Conservation (phyloP, 768 basidiomycete genomes). For the Agrocybe pediades region DNA sequence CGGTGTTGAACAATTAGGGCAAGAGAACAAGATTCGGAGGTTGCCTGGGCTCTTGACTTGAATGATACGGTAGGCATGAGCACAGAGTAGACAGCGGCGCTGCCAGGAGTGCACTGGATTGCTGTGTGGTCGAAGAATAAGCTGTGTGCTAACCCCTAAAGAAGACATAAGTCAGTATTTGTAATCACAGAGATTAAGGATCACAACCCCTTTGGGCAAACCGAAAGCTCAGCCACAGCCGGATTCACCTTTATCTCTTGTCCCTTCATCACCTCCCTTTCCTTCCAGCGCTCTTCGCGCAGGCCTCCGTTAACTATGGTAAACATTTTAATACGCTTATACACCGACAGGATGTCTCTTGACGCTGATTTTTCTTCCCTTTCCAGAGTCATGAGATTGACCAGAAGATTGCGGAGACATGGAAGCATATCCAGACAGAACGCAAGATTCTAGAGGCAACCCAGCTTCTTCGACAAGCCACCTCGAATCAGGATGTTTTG, state of each 20-base stretch:
- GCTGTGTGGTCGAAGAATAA: not conserved
- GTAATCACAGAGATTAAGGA: constrained; percentile 9
- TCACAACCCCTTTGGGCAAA: constrained; percentile 27
- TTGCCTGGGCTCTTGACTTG: constrained; percentile 43
- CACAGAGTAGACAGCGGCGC: not conserved
- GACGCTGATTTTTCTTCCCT: constrained; percentile 7
- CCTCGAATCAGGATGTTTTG: constrained; percentile 84
- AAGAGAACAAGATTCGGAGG: constrained; percentile 44
- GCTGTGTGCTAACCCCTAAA: not conserved
- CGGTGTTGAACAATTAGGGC: constrained; percentile 48
- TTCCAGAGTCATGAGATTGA: constrained; percentile 69
- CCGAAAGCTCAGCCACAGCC: constrained; percentile 26
- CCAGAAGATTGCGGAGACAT: constrained; percentile 91
- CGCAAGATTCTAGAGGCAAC: constrained; percentile 90
- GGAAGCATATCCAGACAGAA: constrained; percentile 89
- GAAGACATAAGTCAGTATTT: constrained; percentile 5
- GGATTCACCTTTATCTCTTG: constrained; percentile 31
- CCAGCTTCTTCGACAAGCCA: constrained; percentile 76
- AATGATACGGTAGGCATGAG: constrained; percentile 33
- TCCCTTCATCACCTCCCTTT: constrained; percentile 25
- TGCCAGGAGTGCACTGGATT: not conserved
- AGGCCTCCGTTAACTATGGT: constrained; percentile 28
- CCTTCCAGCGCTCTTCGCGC: constrained; percentile 24
- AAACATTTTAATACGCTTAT: constrained; percentile 1
- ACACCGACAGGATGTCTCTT: constrained; percentile 22